Evolutionary conservation across 495 filamentous ascomycete genomes (phyloP).

Genomic region (Aspergillus steynii): DNA sequence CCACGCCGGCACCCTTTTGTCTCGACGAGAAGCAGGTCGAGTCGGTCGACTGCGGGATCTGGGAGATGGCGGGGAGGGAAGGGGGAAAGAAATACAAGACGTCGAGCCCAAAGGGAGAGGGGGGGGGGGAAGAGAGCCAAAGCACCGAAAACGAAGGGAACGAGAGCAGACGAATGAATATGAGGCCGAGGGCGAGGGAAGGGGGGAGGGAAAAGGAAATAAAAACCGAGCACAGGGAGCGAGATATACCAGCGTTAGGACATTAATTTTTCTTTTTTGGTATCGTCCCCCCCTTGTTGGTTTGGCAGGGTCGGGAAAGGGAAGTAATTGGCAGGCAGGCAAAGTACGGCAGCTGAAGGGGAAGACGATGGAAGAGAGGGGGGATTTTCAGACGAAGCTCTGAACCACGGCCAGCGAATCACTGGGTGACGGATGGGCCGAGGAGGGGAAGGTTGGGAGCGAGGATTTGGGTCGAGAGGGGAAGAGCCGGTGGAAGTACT

Average conservation of each 20-base stretch:
- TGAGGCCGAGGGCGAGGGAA: neutral
- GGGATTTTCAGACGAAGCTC: slow-evolving; percentile 15
- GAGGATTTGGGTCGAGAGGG: slow-evolving; percentile 11
- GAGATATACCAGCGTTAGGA: slow-evolving; percentile 5
- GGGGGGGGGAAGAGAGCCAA: slow-evolving; percentile 7
- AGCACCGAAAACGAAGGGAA: slow-evolving; percentile 1
- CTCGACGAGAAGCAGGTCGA: neutral
- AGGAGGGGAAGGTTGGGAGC: slow-evolving; percentile 17
- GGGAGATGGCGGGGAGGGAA: neutral
- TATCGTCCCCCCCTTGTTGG: slow-evolving; percentile 9
- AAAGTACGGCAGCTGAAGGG: neutral
- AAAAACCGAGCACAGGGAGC: slow-evolving; percentile 26
- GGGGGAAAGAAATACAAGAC: slow-evolving; percentile 1
- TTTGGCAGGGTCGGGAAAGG: neutral
- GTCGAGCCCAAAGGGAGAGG: neutral
- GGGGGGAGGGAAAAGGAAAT: slow-evolving; percentile 10
- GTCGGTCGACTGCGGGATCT: neutral
- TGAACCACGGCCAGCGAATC: slow-evolving; percentile 14
- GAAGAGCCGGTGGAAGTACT: neutral
- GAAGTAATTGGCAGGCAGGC: neutral
- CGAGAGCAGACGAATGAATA: slow-evolving; percentile 2
- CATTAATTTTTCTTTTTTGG: slow-evolving; percentile 8
- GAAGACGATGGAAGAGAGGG: slow-evolving; percentile 4
- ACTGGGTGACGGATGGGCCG: slow-evolving; percentile 15
- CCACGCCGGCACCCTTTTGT: slow-evolving; percentile 5